A percentile compares a stretch with the other conserved stretches of the same genome.
phyloP scores from a whole-genome alignment of 306 rosid genomes.

The Rubus idaeus region DNA sequence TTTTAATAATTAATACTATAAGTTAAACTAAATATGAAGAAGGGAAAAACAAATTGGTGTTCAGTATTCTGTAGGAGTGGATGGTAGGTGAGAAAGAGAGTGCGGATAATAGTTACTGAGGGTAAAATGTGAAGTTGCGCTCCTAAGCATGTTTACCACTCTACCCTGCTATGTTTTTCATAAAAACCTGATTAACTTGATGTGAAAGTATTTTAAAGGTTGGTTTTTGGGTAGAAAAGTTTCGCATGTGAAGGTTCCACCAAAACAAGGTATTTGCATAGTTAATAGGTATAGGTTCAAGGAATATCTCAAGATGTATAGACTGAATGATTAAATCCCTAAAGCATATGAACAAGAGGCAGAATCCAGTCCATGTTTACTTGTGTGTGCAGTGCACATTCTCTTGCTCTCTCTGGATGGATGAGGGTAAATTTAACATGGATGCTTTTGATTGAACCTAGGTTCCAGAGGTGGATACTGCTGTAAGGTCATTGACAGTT shows the following conservation, averaged over 20 bases:
- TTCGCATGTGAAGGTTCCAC: not conserved
- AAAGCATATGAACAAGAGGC: not conserved
- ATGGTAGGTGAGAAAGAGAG: not conserved
- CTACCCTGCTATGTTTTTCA: not conserved
- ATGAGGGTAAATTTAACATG: slow-evolving; percentile 14
- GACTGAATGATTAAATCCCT: not conserved
- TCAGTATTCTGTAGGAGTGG: not conserved
- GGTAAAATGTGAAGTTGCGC: not conserved
- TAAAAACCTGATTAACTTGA: not conserved
- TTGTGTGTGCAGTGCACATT: not conserved
- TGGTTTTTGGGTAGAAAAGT: not conserved
- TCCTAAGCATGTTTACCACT: not conserved
- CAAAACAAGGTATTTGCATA: not conserved
- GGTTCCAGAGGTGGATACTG: slow-evolving; percentile 99
- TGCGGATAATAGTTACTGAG: not conserved
- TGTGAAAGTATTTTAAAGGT: not conserved
- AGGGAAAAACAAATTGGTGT: not conserved
- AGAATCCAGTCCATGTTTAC: not conserved
- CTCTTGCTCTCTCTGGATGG: not conserved
- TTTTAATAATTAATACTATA: not conserved
- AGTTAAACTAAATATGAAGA: not conserved
- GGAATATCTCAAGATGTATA: not conserved
- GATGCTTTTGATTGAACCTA: slow-evolving; percentile 35
- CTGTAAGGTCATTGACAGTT: slow-evolving; percentile 92
- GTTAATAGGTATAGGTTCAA: not conserved